A percentile compares a stretch with the other conserved stretches of the same genome.
phyloP scores from a whole-genome alignment of 768 basidiomycete genomes.

The Collybia nuda region DNA sequence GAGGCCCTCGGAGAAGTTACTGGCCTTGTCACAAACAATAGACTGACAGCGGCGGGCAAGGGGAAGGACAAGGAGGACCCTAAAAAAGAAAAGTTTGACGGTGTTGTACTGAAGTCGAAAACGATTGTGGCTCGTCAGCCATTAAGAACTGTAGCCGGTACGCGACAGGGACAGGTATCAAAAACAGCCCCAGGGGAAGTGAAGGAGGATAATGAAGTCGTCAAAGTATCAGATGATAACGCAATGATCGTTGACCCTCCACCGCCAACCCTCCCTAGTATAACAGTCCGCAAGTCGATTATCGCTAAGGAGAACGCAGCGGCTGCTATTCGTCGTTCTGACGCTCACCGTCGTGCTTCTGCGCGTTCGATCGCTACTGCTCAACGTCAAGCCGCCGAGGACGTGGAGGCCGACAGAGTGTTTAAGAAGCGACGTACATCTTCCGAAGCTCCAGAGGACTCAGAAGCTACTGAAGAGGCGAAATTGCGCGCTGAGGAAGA shows the following conservation, averaged over 20 bases:
- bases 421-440: constrained; percentile 75
- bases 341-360: constrained; percentile 21
- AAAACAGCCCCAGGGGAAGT: constrained; percentile 21
- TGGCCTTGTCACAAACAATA: constrained; percentile 46
- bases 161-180: constrained; percentile 35
- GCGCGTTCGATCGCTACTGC: constrained; percentile 19
- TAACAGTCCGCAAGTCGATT: constrained; percentile 38
- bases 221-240: constrained; percentile 41
- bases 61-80: constrained; percentile 62
- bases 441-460: constrained; percentile 59
- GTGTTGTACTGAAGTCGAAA: constrained; percentile 61
- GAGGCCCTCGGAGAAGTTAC: constrained; percentile 78
- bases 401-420: constrained; percentile 57
- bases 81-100: constrained; percentile 57
- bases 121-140: constrained; percentile 47
- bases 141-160: constrained; percentile 49
- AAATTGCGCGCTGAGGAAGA: constrained; percentile 45
- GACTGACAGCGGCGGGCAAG: constrained; percentile 36
- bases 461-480: constrained; percentile 28
- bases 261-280: constrained; percentile 34
- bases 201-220: constrained; percentile 27
- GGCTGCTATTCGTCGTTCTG: constrained; percentile 18
- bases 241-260: constrained; percentile 54
- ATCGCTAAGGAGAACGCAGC: constrained; percentile 28
- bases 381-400: constrained; percentile 38